These are phyloP conservation scores for Pichia deserticola DNA, from an alignment of 805 yeast genomes.

Conservation along the genomic window DNA sequence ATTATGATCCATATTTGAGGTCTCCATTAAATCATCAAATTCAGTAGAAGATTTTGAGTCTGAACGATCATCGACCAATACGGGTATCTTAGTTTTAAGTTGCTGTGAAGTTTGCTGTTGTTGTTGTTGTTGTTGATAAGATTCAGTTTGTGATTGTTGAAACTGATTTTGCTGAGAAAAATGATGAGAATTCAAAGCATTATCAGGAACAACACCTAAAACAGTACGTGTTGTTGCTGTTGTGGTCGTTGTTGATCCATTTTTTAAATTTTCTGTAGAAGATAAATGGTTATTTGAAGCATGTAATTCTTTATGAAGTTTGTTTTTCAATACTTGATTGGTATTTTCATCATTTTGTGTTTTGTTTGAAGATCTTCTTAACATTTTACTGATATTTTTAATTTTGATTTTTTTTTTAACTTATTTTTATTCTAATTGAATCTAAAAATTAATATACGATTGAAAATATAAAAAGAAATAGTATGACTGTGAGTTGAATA, in stretches of 20 bases:
- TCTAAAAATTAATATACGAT: not conserved
- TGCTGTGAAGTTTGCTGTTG: not conserved
- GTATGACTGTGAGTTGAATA: not conserved
- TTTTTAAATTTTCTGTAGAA: not conserved
- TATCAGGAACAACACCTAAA: constrained; percentile 24
- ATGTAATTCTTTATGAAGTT: not conserved
- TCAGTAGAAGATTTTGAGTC: not conserved
- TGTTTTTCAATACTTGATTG: constrained; percentile 1
- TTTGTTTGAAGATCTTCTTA: constrained; percentile 16
- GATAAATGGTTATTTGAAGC: too few species aligned
- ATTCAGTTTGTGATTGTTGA: not conserved
- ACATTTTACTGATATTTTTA: constrained; percentile 5
- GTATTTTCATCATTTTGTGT: constrained; percentile 22
- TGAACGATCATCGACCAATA: constrained; percentile 9
- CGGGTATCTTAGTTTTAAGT: constrained; percentile 12
- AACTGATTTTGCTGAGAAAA: not conserved
- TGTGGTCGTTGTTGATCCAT: constrained; percentile 1
- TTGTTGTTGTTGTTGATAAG: constrained; percentile 1
- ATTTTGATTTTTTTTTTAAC: not conserved
- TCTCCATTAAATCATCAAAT: constrained; percentile 4
- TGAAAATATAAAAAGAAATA: not conserved
- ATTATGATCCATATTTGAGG: not conserved
- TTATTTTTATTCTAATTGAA: not conserved
- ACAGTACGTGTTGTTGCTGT: constrained; percentile 15
- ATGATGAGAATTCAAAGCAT: constrained; percentile 17